Evolutionary conservation across 306 rosid genomes (phyloP).

Genomic region (Citrullus mucosospermus): DNA sequence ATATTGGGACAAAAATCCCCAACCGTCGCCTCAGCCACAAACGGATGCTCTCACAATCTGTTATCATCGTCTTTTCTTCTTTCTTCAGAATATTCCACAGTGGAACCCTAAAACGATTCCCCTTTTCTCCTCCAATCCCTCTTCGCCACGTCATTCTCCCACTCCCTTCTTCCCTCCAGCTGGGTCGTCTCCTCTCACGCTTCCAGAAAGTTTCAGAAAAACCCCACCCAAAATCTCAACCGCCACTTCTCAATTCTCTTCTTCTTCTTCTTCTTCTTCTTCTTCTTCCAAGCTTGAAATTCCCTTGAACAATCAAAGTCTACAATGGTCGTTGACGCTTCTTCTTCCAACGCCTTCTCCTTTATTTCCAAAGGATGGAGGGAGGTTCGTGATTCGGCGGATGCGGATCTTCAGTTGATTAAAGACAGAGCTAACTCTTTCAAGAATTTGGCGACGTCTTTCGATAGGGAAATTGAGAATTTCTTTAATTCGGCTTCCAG

Average conservation of each 20-base stretch:
- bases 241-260: not conserved
- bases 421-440: constrained; percentile 83
- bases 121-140: constrained; percentile 2
- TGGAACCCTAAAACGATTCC: not conserved
- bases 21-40: not conserved
- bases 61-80: not conserved
- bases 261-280: no score
- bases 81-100: constrained; percentile 13
- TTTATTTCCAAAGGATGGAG: constrained; percentile 86
- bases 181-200: not conserved
- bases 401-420: constrained; percentile 84
- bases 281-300: not conserved
- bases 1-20: not conserved
- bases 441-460: constrained; percentile 72
- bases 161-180: not conserved
- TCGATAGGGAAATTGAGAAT: constrained; percentile 88
- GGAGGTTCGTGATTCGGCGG: constrained; percentile 87
- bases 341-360: constrained; percentile 60
- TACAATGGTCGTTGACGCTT: constrained; percentile 37
- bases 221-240: constrained; percentile 15
- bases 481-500: constrained; percentile 53
- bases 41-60: not conserved
- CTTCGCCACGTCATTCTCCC: constrained; percentile 3
- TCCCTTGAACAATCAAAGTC: not conserved
- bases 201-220: constrained; percentile 16